Percentiles rank a stretch among this genome's conserved stretches.
Evolutionary conservation across 2,329 filamentous ascomycete genomes (phyloP).

Genomic region (Fusarium zealandicum): DNA sequence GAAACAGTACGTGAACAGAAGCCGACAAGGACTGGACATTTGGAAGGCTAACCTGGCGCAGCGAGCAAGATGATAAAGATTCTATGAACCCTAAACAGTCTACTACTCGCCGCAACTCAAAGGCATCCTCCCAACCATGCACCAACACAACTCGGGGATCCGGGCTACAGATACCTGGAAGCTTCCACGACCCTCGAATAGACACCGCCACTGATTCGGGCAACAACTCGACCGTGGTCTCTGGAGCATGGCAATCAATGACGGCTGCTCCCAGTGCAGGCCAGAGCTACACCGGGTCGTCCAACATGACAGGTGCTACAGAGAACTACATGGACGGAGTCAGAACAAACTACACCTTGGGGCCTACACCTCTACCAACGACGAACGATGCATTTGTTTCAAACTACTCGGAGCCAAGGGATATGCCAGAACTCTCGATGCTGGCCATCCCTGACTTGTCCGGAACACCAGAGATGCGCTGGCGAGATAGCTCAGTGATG

Average conservation of each 20-base stretch:
- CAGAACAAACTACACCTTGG: conserved; percentile 35
- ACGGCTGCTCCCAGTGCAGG: conserved; percentile 10
- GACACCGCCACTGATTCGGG: conserved; percentile 14
- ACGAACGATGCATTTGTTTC: conserved; percentile 24
- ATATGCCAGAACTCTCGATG: conserved; percentile 31
- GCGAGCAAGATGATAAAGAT: conserved; percentile 32
- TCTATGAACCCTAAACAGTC: conserved; percentile 6
- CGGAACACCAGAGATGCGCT: conserved; percentile 31
- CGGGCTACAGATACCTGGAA: conserved; percentile 32
- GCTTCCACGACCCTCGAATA: conserved; percentile 16
- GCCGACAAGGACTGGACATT: not conserved
- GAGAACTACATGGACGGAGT: conserved; percentile 32
- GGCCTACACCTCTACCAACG: conserved; percentile 23
- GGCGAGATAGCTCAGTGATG: conserved; percentile 52
- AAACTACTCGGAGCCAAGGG: conserved; percentile 35
- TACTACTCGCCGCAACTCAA: conserved; percentile 23
- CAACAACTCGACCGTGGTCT: conserved; percentile 18
- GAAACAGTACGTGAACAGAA: conserved; percentile 46
- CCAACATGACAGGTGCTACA: conserved; percentile 25
- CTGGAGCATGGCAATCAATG: conserved; percentile 36
- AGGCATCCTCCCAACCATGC: conserved; percentile 26
- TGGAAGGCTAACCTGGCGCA: conserved; percentile 25
- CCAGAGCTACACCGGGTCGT: conserved; percentile 18
- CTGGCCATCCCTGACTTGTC: conserved; percentile 38
- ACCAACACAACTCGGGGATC: conserved; percentile 20